Evolutionary conservation across 2,329 filamentous ascomycete genomes (phyloP).

Genomic region (Coniochaeta pulveracea): DNA sequence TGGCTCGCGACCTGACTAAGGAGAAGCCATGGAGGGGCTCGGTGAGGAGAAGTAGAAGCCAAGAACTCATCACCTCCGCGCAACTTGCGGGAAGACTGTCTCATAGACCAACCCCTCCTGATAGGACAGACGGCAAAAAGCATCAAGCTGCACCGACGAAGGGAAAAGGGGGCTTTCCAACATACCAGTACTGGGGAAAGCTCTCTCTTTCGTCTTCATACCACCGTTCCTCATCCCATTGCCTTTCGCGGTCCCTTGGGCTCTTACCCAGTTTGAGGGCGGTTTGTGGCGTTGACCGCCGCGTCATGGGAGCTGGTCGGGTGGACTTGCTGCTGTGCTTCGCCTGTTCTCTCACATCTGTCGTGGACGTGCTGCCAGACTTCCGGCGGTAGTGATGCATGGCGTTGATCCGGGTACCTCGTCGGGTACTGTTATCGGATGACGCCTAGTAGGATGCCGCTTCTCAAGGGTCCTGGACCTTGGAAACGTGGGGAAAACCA

Average conservation of each 20-base stretch:
- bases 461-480: constrained; percentile 1
- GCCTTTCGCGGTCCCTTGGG: constrained; percentile 37
- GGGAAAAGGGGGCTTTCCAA: constrained; percentile 14
- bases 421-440: no score
- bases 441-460: background rate
- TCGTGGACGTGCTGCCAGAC: constrained; percentile 42
- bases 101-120: no score
- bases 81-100: no score
- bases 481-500: constrained; percentile 1
- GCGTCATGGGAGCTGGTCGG: constrained; percentile 30
- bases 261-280: constrained; percentile 38
- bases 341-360: constrained; percentile 38
- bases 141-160: no score
- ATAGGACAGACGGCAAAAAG: no score
- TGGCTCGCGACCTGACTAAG: no score
- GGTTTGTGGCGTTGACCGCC: constrained; percentile 26
- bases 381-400: constrained; percentile 49
- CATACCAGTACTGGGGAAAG: constrained; percentile 56
- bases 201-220: constrained; percentile 49
- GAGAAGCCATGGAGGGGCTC: constrained; percentile 11
- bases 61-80: no score
- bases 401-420: no score
- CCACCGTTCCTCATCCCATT: constrained; percentile 34
- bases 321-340: constrained; percentile 25
- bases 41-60: constrained; percentile 8